Base-by-base conservation (phyloP, 768 basidiomycete species). In the Tulasnella sp. region DNA sequence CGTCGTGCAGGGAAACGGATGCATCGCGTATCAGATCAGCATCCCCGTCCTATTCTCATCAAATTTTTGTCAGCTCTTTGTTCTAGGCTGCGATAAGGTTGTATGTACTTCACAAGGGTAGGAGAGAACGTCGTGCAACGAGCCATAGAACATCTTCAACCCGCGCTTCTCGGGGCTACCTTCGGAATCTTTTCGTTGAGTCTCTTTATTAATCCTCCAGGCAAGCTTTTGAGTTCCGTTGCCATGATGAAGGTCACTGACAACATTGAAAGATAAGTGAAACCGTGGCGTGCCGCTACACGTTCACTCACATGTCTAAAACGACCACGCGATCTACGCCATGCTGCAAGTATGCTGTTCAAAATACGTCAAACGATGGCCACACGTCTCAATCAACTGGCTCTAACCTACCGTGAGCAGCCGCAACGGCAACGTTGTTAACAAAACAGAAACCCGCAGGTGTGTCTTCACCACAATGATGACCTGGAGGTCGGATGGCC, bases 371-470 rank as follows among this genome's bases (percentile, higher is more conserved):
- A 41, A 23, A 23, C 21, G 44, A 34, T 42, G 10, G n/a, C n/a
- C n/a, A n/a, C n/a, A n/a, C n/a, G n/a, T n/a, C n/a, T n/a, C n/a
- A n/a, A n/a, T 15, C 5, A 38, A 15, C 34, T 38, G 34, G 34
- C 15, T 38, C 7, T 38, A 15, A 38, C 15, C 34, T 9, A 92
- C 92, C 94, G 68, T 97, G 90, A 13, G 91, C 90, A 30, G 92
- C 92, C 0, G 78, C 93, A 2, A 97, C 78, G 0, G 85, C 84
- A 0, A 96, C 87, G 67, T 98, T 99, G 64, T 97, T 97, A 29
- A 96, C 79, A 65, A 94, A 96, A 70, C 95, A 97, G 69, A 97
- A 98, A 0, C 95, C 95, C 9, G 82, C 85, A 0, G 95, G 95
- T 0, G 81, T 80, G 61, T 92, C 82, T 70, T 93, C 91, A 1